These are phyloP conservation scores for Colletotrichum chrysophilum DNA, from an alignment of 2,329 filamentous ascomycete genomes.

Conservation along the genomic window DNA sequence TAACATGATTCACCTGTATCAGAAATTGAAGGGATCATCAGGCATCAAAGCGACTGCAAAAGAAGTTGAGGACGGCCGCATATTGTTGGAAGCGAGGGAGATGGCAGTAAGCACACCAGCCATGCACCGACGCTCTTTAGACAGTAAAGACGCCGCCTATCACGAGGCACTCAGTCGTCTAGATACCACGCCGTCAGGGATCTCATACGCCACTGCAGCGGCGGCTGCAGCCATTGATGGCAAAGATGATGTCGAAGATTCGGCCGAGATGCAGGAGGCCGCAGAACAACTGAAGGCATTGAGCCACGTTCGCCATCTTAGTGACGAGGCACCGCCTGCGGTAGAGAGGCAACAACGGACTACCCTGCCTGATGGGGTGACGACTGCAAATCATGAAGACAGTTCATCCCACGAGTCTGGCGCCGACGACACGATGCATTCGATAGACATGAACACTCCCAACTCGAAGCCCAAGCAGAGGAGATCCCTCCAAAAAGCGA, in stretches of 20 bases:
- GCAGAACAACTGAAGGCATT: conserved; percentile 71
- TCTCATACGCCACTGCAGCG: conserved; percentile 15
- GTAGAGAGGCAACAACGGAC: conserved; percentile 38
- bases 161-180: conserved; percentile 10
- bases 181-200: conserved; percentile 3
- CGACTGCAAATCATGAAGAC: conserved; percentile 43
- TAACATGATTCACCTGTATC: conserved; percentile 70
- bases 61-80: conserved; percentile 62
- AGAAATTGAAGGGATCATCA: conserved; percentile 57
- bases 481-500: conserved; percentile 52
- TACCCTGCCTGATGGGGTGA: conserved; percentile 42
- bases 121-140: conserved; percentile 21
- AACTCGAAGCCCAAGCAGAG: conserved; percentile 47
- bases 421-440: conserved; percentile 42
- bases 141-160: conserved; percentile 17
- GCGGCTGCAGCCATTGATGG: conserved; percentile 30
- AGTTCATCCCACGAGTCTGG: conserved; percentile 44
- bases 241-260: conserved; percentile 62
- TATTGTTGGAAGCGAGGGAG: conserved; percentile 59
- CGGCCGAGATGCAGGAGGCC: conserved; percentile 73
- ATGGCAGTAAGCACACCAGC: conserved; percentile 42
- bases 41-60: conserved; percentile 52
- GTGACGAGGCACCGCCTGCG: conserved; percentile 32
- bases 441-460: conserved; percentile 37
- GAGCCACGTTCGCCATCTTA: conserved; percentile 60